These are phyloP conservation scores for Penicillium sp. DNA, from an alignment of 2,329 filamentous ascomycete genomes.

Conservation along the genomic window DNA sequence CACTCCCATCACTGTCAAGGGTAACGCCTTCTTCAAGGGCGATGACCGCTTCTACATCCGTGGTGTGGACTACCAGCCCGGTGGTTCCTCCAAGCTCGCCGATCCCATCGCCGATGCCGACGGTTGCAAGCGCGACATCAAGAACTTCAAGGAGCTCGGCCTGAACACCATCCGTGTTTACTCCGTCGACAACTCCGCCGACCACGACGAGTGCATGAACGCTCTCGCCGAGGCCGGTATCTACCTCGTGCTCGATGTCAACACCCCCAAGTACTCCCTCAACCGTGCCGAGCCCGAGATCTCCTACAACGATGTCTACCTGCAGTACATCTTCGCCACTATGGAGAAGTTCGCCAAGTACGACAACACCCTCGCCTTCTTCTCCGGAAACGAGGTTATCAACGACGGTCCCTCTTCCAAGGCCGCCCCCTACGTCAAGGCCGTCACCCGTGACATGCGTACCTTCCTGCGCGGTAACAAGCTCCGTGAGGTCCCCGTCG, in stretches of 20 bases:
- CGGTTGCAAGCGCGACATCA: conserved; percentile 76
- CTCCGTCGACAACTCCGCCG: conserved; percentile 80
- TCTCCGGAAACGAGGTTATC: conserved; percentile 80
- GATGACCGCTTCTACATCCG: conserved; percentile 57
- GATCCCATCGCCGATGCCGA: conserved; percentile 75
- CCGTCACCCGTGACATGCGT: conserved; percentile 74
- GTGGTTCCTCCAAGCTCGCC: conserved; percentile 61
- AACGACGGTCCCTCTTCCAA: conserved; percentile 67
- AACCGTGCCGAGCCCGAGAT: conserved; percentile 71
- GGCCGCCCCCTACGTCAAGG: conserved; percentile 74
- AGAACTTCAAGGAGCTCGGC: conserved; percentile 79
- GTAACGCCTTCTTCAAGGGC: conserved; percentile 68
- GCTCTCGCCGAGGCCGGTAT: conserved; percentile 79
- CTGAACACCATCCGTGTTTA: conserved; percentile 93
- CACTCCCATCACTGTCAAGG: conserved; percentile 62
- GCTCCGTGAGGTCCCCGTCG: conserved; percentile 70
- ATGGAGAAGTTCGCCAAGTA: conserved; percentile 82
- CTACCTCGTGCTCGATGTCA: conserved; percentile 89
- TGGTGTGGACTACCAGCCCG: conserved; percentile 65
- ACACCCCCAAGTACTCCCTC: conserved; percentile 86
- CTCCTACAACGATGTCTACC: conserved; percentile 86
- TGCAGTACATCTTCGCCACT: conserved; percentile 84
- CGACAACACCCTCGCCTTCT: conserved; percentile 83
- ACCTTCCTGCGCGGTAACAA: conserved; percentile 65
- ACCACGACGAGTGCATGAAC: conserved; percentile 85